Conservation (phyloP, 208 protist genomes). For the Leishmania major region DNA sequence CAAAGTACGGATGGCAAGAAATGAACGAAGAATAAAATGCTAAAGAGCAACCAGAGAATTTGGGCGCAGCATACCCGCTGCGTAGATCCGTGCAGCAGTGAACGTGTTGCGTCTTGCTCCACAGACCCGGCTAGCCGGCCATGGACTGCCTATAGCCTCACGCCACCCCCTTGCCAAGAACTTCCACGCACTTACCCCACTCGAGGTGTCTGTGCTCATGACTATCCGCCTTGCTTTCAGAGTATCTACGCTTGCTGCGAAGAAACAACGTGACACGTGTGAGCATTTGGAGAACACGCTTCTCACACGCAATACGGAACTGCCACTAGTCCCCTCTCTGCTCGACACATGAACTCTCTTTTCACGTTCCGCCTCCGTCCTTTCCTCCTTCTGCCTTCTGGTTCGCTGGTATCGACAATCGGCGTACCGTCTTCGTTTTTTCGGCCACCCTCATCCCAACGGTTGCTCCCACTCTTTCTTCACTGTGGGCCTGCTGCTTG, state of each 20-base stretch:
- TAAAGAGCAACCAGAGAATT: neutral
- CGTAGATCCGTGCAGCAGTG: neutral
- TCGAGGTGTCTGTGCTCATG: neutral
- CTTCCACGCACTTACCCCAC: neutral
- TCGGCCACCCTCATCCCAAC: neutral
- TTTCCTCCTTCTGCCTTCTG: neutral
- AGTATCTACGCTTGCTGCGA: neutral
- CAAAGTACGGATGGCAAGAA: neutral
- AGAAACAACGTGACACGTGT: neutral
- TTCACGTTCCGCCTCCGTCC: neutral
- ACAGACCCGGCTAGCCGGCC: neutral
- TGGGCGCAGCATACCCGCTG: neutral
- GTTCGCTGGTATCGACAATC: neutral
- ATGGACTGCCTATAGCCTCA: neutral
- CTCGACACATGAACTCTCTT: neutral
- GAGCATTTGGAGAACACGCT: neutral
- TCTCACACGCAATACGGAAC: neutral
- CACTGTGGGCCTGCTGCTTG: neutral
- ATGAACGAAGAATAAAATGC: neutral
- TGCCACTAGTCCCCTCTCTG: neutral
- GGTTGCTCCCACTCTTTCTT: neutral
- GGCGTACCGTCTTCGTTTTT: neutral
- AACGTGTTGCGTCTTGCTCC: neutral
- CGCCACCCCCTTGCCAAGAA: neutral
- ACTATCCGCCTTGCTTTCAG: neutral